Base-by-base conservation (phyloP, 352 stramenopile species). In the Plasmopara halstedii region DNA sequence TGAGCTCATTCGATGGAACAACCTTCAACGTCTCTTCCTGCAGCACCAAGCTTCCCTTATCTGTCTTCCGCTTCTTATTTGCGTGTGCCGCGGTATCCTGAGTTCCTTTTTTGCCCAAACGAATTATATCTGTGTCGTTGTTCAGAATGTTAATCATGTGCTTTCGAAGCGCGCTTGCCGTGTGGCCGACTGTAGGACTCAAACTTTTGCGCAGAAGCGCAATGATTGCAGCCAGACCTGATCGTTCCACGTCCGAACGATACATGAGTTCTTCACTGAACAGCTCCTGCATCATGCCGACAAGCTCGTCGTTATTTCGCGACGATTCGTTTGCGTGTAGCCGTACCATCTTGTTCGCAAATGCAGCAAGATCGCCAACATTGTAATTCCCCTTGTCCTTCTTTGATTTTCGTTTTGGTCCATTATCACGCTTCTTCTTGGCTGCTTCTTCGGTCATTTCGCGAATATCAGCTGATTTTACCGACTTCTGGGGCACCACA, bases 251-350 rank as follows among this genome's bases (percentile, higher is more conserved):
- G 18, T 88, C 75, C 4, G 76, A 83, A 7, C 74, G 69, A 42
- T 75, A 83, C 45, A 92, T 73, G 22, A 66, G 46, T 34, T 78
- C 83, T 39, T 87, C 79, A 14, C 81, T 67, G 42, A 92, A 85
- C 7, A 92, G 57, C 39, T 75, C 37, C 17, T 61, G 64, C 45
- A 92, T 79, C 62, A 92, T 83, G n/a, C 58, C 38, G 23, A 90
- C 75, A 35, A 87, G 32, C 50, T 82, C 73, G 25, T 86, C 73
- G 22, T 85, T 86, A 53, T 83, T 85, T 51, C 83, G 81, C 6
- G 74, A 69, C 20, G 81, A 88, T 25, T 89, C 81, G 36, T 83
- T 80, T 15, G 59, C 57, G 10, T 79, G 56, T 6, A 86, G 55
- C 4, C 68, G 70, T 19, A 67, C 60, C 53, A 92, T 75, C 41